A percentile compares a stretch with the other conserved stretches of the same genome.
phyloP scores from a whole-genome alignment of 345 rosid species.

The Arabidopsis suecica region DNA sequence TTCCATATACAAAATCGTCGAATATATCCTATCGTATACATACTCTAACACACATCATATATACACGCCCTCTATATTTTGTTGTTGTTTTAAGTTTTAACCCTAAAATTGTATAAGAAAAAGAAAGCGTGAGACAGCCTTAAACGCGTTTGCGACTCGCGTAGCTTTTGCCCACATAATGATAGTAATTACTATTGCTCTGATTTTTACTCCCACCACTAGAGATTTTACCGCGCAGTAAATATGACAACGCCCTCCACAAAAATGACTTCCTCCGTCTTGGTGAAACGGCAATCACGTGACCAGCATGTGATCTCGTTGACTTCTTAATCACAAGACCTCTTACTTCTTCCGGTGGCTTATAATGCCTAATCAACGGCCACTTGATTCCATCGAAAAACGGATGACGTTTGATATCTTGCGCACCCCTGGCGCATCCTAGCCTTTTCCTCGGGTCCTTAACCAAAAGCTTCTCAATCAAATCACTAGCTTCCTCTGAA shows the following conservation, averaged over 20 bases:
- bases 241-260: constrained; percentile 53
- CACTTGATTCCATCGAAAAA: constrained; percentile 79
- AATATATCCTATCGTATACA: constrained; percentile 32
- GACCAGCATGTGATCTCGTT: constrained; percentile 49
- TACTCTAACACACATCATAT: not conserved
- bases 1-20: constrained; percentile 38
- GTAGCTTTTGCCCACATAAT: constrained; percentile 47
- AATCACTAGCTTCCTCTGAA: constrained; percentile 61
- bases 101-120: constrained; percentile 16
- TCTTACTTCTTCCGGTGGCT: constrained; percentile 72
- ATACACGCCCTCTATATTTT: constrained; percentile 10
- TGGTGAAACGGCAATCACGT: constrained; percentile 44
- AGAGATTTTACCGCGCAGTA: constrained; percentile 45
- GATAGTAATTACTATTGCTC: constrained; percentile 52
- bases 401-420: constrained; percentile 75
- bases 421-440: constrained; percentile 79
- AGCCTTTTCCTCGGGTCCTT: constrained; percentile 79
- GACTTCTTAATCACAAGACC: constrained; percentile 55
- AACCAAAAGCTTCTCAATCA: constrained; percentile 74
- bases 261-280: constrained; percentile 52
- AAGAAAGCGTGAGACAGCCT: constrained; percentile 17
- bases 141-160: constrained; percentile 48
- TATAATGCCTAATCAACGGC: constrained; percentile 78
- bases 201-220: constrained; percentile 43
- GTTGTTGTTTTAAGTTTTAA: constrained; percentile 6